A percentile compares a stretch with the other conserved stretches of the same genome.
phyloP scores from a whole-genome alignment of 108 stramenopile species.

The Ochromonas danica region DNA sequence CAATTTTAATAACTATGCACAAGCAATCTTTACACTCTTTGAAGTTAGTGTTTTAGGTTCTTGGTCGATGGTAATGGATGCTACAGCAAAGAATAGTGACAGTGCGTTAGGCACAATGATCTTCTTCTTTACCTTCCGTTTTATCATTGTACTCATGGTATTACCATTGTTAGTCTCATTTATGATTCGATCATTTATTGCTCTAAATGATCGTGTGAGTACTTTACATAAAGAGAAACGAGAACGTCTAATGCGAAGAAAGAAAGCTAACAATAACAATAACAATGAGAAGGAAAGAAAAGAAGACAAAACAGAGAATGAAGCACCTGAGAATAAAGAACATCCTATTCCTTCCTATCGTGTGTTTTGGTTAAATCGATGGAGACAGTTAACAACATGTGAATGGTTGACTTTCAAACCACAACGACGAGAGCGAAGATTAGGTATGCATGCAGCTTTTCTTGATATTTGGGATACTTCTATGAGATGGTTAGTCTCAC shows the following conservation, averaged over 20 bases:
- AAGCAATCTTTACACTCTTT: slow-evolving; percentile 27
- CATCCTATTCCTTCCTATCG: too few relatives aligned
- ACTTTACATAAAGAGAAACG: neutral
- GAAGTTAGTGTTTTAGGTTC: slow-evolving; percentile 21
- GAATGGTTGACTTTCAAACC: too few relatives aligned
- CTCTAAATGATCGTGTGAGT: neutral
- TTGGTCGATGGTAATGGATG: slow-evolving; percentile 36
- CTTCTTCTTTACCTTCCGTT: slow-evolving; percentile 20
- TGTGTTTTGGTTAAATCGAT: too few relatives aligned
- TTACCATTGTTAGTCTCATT: neutral
- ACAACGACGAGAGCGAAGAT: too few relatives aligned
- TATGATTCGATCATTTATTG: neutral
- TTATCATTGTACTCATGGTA: neutral
- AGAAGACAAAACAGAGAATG: neutral
- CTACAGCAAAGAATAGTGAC: neutral
- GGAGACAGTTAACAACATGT: too few relatives aligned
- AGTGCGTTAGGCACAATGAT: neutral
- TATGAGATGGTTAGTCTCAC: too few relatives aligned
- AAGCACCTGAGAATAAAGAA: neutral
- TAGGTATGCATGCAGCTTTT: too few relatives aligned
- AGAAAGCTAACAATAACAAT: neutral
- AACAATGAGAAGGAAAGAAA: neutral
- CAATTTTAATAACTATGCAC: neutral
- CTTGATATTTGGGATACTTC: too few relatives aligned
- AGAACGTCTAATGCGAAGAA: neutral